Percentiles rank a stretch among this genome's conserved stretches.
Evolutionary conservation across 768 basidiomycete genomes (phyloP).

Genomic region (Paxillus ammoniavirescens): DNA sequence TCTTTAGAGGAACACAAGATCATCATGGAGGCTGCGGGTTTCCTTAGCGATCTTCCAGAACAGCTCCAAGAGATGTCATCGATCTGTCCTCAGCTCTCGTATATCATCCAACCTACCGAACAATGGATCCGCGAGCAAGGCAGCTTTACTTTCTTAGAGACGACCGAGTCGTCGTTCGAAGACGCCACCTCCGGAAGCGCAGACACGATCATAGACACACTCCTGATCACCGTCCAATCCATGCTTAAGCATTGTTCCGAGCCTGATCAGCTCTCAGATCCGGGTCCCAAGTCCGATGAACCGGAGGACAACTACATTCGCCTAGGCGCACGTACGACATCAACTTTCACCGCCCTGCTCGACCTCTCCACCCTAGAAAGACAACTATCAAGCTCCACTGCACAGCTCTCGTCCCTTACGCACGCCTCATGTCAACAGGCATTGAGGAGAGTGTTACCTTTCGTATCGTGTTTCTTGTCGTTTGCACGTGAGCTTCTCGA

Average conservation of each 20-base stretch:
- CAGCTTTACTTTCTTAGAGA: slow-evolving; percentile 14
- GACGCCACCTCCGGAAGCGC: slow-evolving; percentile 13
- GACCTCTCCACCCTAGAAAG: slow-evolving; percentile 44
- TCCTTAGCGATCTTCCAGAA: slow-evolving; percentile 21
- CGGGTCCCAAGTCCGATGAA: slow-evolving; percentile 27
- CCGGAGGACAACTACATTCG: slow-evolving; percentile 50
- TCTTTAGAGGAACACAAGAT: slow-evolving; percentile 36
- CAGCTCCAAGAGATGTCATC: slow-evolving; percentile 26
- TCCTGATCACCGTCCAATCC: slow-evolving; percentile 67
- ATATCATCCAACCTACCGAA: slow-evolving; percentile 25
- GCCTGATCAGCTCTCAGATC: background rate
- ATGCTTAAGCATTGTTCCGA: slow-evolving; percentile 44
- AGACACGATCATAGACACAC: slow-evolving; percentile 52
- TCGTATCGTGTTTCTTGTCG: slow-evolving; percentile 62
- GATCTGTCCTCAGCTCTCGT: slow-evolving; percentile 28
- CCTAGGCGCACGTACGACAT: slow-evolving; percentile 43
- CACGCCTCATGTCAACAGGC: slow-evolving; percentile 31
- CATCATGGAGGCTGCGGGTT: slow-evolving; percentile 27
- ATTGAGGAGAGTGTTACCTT: slow-evolving; percentile 62
- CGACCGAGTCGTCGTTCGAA: background rate
- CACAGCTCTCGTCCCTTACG: slow-evolving; percentile 35
- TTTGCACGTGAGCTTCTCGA: slow-evolving; percentile 59
- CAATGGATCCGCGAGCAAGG: slow-evolving; percentile 33
- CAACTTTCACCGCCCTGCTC: slow-evolving; percentile 47
- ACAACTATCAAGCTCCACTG: slow-evolving; percentile 40